Evolutionary conservation across 75 land plant genomes (phyloP), one percentile per base, ranked within the genome.

Genomic region (Sequoia sempervirens): DNA sequence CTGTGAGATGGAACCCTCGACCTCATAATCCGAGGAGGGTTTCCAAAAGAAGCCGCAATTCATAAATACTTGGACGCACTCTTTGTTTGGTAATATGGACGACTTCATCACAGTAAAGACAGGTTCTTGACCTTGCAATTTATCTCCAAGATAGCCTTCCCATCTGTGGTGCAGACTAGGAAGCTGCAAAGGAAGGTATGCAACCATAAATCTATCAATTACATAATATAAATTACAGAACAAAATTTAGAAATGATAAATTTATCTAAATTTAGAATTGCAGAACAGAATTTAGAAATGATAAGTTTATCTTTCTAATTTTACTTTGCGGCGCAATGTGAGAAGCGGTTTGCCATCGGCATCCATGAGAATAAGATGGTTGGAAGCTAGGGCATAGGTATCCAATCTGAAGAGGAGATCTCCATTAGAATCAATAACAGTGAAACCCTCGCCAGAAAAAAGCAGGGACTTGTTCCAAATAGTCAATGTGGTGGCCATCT

Each of bases 81-180:
- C 37, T 15, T 40, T 75, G 1, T 8, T 37, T 20, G 79, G 40
- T 38, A 91, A 84, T 4, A 91, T 91, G 36, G 91, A 91, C 1
- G 89, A 83, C 30, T 91, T 84, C 75, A 85, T 52, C n/a, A 92
- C 90, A 52, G 89, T 90, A 85, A 92, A 92, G 52, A 89, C 54
- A 36, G 93, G 92, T 81, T 89, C 87, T 86, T 89, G 86, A 18
- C 92, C 93, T 1, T 92, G 90, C 56, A 50, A 40, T 66, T 85
- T 58, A 70, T 92, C 90, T 15, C 94, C 94, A 1, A 84, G 12
- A 75, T 85, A 92, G 0, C 92, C 94, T 64, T 92, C 94, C 94
- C 94, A 92, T 46, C 94, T 76, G 1, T 92, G 86, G 83, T 92
- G 94, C 2, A 92, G 82, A 82, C 94, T 92, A 75, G 94, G 94